Percentiles rank a stretch among this genome's conserved stretches.
phyloP scores from a whole-genome alignment of 1,284 basidiomycete genomes.

The Leccinum fallax region DNA sequence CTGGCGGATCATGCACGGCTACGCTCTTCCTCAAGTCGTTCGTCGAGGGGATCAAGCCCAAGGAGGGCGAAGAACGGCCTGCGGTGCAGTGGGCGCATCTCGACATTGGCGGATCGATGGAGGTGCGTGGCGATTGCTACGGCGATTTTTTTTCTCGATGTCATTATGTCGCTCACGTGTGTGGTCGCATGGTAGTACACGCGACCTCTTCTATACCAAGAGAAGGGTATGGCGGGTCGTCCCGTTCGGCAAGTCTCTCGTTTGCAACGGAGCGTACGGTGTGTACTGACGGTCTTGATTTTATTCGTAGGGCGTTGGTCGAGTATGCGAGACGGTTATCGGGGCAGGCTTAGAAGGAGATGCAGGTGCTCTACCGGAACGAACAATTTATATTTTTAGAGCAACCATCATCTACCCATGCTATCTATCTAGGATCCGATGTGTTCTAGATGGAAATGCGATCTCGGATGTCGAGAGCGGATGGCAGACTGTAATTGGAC shows the following conservation, averaged over 20 bases:
- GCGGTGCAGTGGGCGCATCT: conserved; percentile 77
- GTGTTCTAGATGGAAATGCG: neutral
- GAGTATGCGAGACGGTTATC: conserved; percentile 33
- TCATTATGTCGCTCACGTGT: neutral
- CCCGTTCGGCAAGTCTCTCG: conserved; percentile 51
- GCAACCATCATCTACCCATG: neutral
- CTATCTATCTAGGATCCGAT: neutral
- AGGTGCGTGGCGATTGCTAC: conserved; percentile 40
- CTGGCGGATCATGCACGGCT: conserved; percentile 81
- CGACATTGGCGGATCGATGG: conserved; percentile 87
- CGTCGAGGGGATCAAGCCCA: conserved; percentile 69
- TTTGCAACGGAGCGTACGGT: neutral
- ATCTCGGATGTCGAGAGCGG: neutral
- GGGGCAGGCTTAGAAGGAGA: conserved; percentile 5
- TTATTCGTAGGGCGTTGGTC: conserved; percentile 22
- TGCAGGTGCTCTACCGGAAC: neutral
- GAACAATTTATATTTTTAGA: neutral
- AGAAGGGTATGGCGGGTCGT: conserved; percentile 80
- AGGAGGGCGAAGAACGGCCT: conserved; percentile 48
- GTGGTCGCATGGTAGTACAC: conserved; percentile 43
- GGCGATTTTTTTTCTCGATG: neutral
- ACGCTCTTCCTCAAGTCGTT: conserved; percentile 87
- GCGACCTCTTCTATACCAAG: conserved; percentile 62
- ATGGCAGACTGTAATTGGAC: neutral
- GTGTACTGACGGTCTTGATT: conserved; percentile 1